A percentile compares a stretch with the other conserved stretches of the same genome.
phyloP scores from a whole-genome alignment of 2,329 filamentous ascomycete species.

The Colletotrichum spaethianum region DNA sequence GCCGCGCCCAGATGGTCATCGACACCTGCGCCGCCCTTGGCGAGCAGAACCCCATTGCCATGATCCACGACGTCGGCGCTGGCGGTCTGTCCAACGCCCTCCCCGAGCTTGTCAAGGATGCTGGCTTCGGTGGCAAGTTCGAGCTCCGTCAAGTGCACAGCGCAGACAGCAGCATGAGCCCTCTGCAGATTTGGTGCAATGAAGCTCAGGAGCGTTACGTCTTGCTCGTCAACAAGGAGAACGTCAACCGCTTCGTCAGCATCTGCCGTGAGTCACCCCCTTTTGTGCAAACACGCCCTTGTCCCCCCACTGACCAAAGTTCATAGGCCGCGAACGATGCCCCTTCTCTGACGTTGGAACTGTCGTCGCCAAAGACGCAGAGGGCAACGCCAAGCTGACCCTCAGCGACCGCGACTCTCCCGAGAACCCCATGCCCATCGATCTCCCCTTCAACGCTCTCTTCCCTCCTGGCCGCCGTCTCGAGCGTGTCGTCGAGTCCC shows the following conservation, averaged over 20 bases:
- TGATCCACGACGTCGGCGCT: constrained; percentile 98
- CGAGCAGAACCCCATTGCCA: constrained; percentile 88
- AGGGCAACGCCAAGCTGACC: constrained; percentile 79
- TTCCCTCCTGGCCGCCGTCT: constrained; percentile 92
- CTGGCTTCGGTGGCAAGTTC: constrained; percentile 90
- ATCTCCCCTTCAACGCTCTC: constrained; percentile 88
- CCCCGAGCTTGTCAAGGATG: constrained; percentile 90
- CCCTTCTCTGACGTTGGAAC: constrained; percentile 92
- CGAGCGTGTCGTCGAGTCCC: constrained; percentile 79
- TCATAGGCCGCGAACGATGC: constrained; percentile 83
- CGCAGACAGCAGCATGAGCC: constrained; percentile 92
- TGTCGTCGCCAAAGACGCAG: constrained; percentile 73
- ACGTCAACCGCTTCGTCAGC: constrained; percentile 81
- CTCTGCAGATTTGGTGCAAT: constrained; percentile 97
- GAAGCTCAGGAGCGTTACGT: constrained; percentile 98
- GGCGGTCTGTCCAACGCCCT: constrained; percentile 84
- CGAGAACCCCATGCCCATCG: constrained; percentile 83
- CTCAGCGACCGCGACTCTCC: constrained; percentile 85
- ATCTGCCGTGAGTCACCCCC: constrained; percentile 67
- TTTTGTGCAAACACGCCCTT: neutral
- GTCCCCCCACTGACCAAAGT: constrained; percentile 26
- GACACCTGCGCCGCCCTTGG: constrained; percentile 92
- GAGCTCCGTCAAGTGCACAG: constrained; percentile 95
- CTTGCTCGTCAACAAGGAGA: constrained; percentile 85
- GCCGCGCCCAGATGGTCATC: constrained; percentile 97